Evolutionary conservation across 2,329 filamentous ascomycete genomes (phyloP).

Genomic region (Aspergillus sp.): DNA sequence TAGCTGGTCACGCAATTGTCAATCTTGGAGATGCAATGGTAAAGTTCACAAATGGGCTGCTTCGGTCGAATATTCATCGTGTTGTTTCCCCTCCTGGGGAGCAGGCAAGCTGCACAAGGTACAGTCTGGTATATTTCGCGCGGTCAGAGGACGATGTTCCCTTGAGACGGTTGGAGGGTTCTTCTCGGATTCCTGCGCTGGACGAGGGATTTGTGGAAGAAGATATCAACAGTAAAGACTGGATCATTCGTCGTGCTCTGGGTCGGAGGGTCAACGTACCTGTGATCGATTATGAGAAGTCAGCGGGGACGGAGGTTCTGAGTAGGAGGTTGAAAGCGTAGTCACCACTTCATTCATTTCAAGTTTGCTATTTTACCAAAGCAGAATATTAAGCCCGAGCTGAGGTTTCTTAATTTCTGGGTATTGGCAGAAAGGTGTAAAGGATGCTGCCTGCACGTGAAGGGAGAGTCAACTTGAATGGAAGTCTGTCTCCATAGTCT

Average conservation of each 20-base stretch:
- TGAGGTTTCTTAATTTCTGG: neutral
- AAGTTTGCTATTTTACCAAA: neutral
- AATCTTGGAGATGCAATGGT: constrained; percentile 52
- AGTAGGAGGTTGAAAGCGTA: constrained; percentile 38
- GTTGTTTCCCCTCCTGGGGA: constrained; percentile 55
- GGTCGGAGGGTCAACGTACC: constrained; percentile 37
- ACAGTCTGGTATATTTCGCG: constrained; percentile 61
- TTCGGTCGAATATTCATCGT: constrained; percentile 52
- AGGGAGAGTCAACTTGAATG: too few relatives aligned
- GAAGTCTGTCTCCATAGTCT: too few relatives aligned
- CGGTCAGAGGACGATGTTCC: constrained; percentile 56
- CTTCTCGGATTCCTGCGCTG: constrained; percentile 39
- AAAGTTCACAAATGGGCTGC: constrained; percentile 48
- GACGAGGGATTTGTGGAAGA: constrained; percentile 38
- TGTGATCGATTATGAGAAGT: constrained; percentile 38
- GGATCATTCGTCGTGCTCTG: constrained; percentile 47
- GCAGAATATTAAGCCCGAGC: neutral
- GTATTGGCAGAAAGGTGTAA: neutral
- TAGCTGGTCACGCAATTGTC: constrained; percentile 52
- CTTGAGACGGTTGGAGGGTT: constrained; percentile 45
- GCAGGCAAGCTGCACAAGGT: constrained; percentile 51
- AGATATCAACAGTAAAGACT: constrained; percentile 46
- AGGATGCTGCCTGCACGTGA: too few relatives aligned
- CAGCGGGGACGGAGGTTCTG: constrained; percentile 39
- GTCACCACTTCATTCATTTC: neutral